Base-by-base conservation (phyloP, 352 stramenopile genomes). In the Phytophthora pseudosyringae region DNA sequence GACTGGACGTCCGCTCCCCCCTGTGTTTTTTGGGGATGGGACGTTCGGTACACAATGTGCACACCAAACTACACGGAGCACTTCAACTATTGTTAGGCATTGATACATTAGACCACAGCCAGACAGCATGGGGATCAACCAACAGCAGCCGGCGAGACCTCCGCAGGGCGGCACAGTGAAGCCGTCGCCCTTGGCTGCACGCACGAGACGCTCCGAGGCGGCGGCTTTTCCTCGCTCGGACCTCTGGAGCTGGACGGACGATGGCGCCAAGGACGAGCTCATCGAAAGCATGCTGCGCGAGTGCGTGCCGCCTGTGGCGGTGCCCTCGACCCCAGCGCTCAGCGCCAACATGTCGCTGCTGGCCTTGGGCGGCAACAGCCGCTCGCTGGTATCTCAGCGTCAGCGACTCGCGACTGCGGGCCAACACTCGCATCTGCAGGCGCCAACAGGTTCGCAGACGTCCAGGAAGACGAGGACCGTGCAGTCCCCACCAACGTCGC, bases 241-340 rank as follows among this genome's bases (percentile, higher is more conserved):
- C 36, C 71, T 92, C 12, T 92, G 81, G 83, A 67, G 59, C 13
- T 92, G 81, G 83, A 71, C 67, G 8, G 53, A 80, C 41, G 56
- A 63, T 26, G 32, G 44, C 25, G 44, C 39, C 25, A 61, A 79
- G 50, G 64, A 78, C 48, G 75, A 90, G 21, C 63, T 84, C 38
- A 73, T 89, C 39, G 80, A 87, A 64, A 75, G 29, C 16, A 86
- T 89, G 71, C 49, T 90, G 36, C 72, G 78, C 25, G 81, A 90
- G 45, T 83, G 76, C 39, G 68, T 78, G 16, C 47, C 46, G 4
- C 59, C 73, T 25, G 28, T 68, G 10, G 12, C 61, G 5, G 47
- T 67, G 4, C 60, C 61, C 10, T 54, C 55, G 2, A 60, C 57
- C 10, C 55, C 63, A 28, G 48, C 55, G 4, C 28, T 67, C 26